Conservation (phyloP, 192 early-diverging fungal species). For the Pilaira anomala region DNA sequence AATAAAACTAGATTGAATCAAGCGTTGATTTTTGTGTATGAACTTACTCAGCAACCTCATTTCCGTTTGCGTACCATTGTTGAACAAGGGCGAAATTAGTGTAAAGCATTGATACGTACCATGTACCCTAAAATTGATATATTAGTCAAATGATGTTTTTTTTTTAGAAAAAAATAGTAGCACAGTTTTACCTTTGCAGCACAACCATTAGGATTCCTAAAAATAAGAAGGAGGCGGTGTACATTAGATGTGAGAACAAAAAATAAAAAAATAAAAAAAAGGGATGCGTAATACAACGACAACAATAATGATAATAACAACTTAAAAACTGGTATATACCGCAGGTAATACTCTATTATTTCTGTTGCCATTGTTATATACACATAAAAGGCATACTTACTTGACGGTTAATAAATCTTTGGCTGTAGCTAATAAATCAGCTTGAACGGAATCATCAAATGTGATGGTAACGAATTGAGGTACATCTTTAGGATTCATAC, state of each 20-base stretch:
- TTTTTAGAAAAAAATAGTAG: slow-evolving; percentile 7
- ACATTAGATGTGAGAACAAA: slow-evolving; percentile 13
- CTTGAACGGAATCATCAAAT: slow-evolving; percentile 63
- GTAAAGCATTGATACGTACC: slow-evolving; percentile 59
- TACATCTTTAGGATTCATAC: slow-evolving; percentile 41
- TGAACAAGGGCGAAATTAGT: slow-evolving; percentile 60
- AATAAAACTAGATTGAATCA: not conserved
- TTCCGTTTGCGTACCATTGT: slow-evolving; percentile 57
- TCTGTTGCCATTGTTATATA: not conserved
- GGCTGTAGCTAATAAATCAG: slow-evolving; percentile 30
- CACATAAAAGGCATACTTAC: slow-evolving; percentile 31
- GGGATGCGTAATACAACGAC: too few species aligned
- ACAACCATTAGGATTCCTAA: slow-evolving; percentile 45
- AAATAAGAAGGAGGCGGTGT: slow-evolving; percentile 16
- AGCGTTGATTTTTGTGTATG: not conserved
- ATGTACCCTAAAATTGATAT: slow-evolving; percentile 42
- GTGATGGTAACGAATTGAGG: slow-evolving; percentile 61
- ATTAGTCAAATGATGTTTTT: not conserved
- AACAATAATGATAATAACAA: too few species aligned
- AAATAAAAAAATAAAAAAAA: not conserved
- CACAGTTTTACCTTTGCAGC: slow-evolving; percentile 25
- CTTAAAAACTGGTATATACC: too few species aligned
- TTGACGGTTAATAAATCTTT: slow-evolving; percentile 34
- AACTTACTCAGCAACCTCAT: slow-evolving; percentile 58
- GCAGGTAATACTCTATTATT: too few species aligned